phyloP scores from a whole-genome alignment of 495 filamentous ascomycete species.

The Neurospora discreta region DNA sequence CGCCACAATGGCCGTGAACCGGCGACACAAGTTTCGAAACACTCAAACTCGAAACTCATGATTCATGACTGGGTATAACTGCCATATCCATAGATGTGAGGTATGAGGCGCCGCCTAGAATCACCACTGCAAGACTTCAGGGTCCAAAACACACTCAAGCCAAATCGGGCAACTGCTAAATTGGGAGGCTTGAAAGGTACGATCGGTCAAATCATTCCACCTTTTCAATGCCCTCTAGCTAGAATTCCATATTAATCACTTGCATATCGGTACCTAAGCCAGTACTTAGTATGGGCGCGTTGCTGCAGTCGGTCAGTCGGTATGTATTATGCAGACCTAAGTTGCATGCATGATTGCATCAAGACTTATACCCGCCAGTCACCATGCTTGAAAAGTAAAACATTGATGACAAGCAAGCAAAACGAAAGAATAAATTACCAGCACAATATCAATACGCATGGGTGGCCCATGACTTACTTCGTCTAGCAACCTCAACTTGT shows the following conservation, averaged over 20 bases:
- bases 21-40: background rate
- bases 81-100: background rate
- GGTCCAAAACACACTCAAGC: background rate
- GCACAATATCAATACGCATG: background rate
- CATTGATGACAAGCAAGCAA: background rate
- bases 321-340: background rate
- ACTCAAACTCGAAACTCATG: background rate
- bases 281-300: background rate
- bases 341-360: background rate
- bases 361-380: background rate
- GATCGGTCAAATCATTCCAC: too few relatives aligned
- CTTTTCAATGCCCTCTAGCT: too few relatives aligned
- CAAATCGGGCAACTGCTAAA: background rate
- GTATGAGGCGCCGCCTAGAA: background rate
- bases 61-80: too few relatives aligned
- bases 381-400: background rate
- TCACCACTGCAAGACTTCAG: background rate
- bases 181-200: background rate
- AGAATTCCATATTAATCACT: background rate
- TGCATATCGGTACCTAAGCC: background rate
- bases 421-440: too few relatives aligned
- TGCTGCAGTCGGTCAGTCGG: background rate
- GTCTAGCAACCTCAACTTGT: background rate
- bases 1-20: background rate
- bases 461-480: background rate